Conservation (phyloP, 1,284 basidiomycete species). For the Cryptococcus deneoformans region DNA sequence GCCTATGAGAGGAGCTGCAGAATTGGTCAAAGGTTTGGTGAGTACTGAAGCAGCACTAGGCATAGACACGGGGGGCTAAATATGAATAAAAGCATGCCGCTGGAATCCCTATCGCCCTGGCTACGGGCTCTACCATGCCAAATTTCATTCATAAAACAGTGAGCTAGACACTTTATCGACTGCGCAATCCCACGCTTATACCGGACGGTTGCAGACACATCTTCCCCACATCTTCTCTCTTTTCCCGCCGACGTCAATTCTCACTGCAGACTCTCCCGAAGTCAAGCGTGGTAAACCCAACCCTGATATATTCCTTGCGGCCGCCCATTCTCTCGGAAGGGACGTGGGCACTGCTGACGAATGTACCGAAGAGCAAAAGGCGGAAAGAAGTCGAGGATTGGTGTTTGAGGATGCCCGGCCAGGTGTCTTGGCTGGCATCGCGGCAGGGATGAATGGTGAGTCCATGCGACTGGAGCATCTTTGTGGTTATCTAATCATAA, state of each 20-base stretch:
- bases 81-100: slow-evolving; percentile 28
- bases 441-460: slow-evolving; percentile 50
- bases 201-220: slow-evolving; percentile 29
- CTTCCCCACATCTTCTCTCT: slow-evolving; percentile 44
- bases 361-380: slow-evolving; percentile 31
- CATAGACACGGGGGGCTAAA: background rate
- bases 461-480: background rate
- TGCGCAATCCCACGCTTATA: background rate
- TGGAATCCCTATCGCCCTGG: slow-evolving; percentile 48
- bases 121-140: slow-evolving; percentile 43
- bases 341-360: slow-evolving; percentile 35
- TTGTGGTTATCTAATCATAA: background rate
- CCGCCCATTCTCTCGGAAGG: slow-evolving; percentile 18
- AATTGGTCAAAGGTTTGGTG: slow-evolving; percentile 43
- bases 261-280: slow-evolving; percentile 27
- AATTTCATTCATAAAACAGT: background rate
- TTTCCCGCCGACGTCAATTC: slow-evolving; percentile 41
- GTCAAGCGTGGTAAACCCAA: slow-evolving; percentile 19
- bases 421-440: slow-evolving; percentile 45
- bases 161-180: background rate
- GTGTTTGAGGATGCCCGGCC: slow-evolving; percentile 50
- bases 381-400: slow-evolving; percentile 36
- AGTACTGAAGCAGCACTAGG: slow-evolving; percentile 6
- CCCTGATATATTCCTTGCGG: slow-evolving; percentile 50
- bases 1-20: slow-evolving; percentile 46